Conservation (phyloP, 768 basidiomycete genomes). For the Tylopilus cervinicoccineus region DNA sequence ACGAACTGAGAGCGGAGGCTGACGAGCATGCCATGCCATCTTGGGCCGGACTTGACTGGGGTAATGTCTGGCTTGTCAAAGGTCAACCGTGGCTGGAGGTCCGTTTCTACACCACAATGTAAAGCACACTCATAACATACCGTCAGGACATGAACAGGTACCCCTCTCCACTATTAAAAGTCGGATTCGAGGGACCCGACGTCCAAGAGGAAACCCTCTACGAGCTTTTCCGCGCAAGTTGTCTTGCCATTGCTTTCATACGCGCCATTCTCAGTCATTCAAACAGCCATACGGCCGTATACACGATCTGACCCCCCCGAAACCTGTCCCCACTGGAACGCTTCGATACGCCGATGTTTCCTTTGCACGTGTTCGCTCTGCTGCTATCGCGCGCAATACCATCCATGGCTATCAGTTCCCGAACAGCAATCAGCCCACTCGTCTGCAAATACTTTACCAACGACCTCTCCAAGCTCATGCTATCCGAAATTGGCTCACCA, state of each 20-base stretch:
- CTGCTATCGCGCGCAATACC: constrained; percentile 80
- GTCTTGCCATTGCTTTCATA: neutral
- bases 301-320: constrained; percentile 55
- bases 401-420: constrained; percentile 55
- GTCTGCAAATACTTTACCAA: constrained; percentile 56
- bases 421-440: constrained; percentile 31
- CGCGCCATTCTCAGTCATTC: constrained; percentile 2
- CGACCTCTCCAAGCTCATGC: constrained; percentile 61
- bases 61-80: constrained; percentile 67
- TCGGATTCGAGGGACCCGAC: constrained; percentile 90
- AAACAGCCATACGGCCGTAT: constrained; percentile 83
- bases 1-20: constrained; percentile 41
- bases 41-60: constrained; percentile 52
- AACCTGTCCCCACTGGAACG: constrained; percentile 59
- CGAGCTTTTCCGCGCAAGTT: constrained; percentile 66
- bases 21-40: constrained; percentile 52
- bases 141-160: constrained; percentile 80
- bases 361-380: constrained; percentile 61
- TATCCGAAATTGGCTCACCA: constrained; percentile 74
- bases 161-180: constrained; percentile 64
- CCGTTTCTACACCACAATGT: constrained; percentile 5
- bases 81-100: constrained; percentile 84
- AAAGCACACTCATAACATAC: neutral
- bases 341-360: constrained; percentile 62
- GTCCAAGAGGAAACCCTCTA: constrained; percentile 78